A percentile compares a stretch with the other conserved stretches of the same genome.
phyloP scores from a whole-genome alignment of 2,329 filamentous ascomycete genomes.

The Botryotinia narcissicola region DNA sequence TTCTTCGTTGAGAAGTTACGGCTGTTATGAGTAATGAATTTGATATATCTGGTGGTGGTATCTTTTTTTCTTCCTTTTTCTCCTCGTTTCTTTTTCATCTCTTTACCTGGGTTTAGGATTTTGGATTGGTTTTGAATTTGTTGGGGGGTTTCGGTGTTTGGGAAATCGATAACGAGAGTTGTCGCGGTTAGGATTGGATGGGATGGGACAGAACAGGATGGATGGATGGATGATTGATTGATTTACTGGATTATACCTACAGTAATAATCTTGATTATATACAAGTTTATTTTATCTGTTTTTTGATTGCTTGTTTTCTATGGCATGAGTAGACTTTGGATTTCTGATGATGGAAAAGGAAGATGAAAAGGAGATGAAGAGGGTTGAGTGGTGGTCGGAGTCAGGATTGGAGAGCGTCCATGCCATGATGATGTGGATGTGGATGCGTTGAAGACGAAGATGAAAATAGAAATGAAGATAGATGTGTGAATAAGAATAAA shows the following conservation, averaged over 20 bases:
- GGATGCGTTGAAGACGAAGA: not conserved
- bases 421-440: not conserved
- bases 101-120: not conserved
- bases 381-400: not conserved
- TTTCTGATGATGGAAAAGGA: not conserved
- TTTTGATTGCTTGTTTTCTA: not conserved
- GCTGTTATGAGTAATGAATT: constrained; percentile 11
- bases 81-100: not conserved
- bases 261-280: constrained; percentile 5
- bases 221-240: not conserved
- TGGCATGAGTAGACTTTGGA: not conserved
- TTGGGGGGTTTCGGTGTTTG: not conserved
- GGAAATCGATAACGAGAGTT: not conserved
- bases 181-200: not conserved
- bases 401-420: not conserved
- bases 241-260: not conserved
- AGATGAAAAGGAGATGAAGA: not conserved
- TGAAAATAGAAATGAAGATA: not conserved
- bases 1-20: not conserved
- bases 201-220: not conserved
- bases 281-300: constrained; percentile 13
- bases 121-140: not conserved
- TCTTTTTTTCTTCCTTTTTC: not conserved
- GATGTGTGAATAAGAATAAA: not conserved
- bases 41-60: constrained; percentile 1